Base-by-base conservation (phyloP, 768 basidiomycete species). In the Strobilomyces dryophilus region DNA sequence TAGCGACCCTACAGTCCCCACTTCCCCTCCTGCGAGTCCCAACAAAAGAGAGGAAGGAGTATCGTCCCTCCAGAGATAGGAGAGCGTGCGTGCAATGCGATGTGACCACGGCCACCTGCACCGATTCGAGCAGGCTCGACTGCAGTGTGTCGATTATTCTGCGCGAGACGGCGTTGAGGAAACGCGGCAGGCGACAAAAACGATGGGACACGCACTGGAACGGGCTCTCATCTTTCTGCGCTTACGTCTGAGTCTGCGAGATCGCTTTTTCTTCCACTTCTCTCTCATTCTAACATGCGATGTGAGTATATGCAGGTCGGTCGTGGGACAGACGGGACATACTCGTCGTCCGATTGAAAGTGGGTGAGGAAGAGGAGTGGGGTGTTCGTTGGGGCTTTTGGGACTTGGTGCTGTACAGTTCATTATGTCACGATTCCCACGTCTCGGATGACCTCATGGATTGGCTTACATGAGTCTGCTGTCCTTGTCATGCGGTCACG, bases 211-310 rank as follows among this genome's bases (percentile, higher is more conserved):
- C 90, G 61, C 63, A 92, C 90, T 92, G 80, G 90, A 92, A 75
- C 90, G 90, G 58, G 90, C 90, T 72, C 90, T 84, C 90, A 92
- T 92, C 82, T 93, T 93, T 87, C 90, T 86, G 80, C 90, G 88
- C 69, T 93, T 93, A 74, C 90, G 87, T 70, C 91, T 81, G 77
- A 93, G 91, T 70, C 91, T 89, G 72, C 90, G 85, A 60, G 90
- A 90, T 71, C 90, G 82, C 81, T 93, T 93, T 78, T 93, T 93
- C 84, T 92, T 92, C 90, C 90, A 92, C 85, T 92, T 92, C 75
- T 92, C 90, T 89, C 90, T 90, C 90, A 92, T 92, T 60, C 82
- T 87, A n/a, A 17, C 11, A 18, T 32, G 21, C 0, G 12, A 2
- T 0, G 15, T 66, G 47, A 61, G 48, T 15, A 34, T 37, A 24